Evolutionary conservation across 2,329 filamentous ascomycete species (phyloP).

Genomic region (Fusarium luffae): DNA sequence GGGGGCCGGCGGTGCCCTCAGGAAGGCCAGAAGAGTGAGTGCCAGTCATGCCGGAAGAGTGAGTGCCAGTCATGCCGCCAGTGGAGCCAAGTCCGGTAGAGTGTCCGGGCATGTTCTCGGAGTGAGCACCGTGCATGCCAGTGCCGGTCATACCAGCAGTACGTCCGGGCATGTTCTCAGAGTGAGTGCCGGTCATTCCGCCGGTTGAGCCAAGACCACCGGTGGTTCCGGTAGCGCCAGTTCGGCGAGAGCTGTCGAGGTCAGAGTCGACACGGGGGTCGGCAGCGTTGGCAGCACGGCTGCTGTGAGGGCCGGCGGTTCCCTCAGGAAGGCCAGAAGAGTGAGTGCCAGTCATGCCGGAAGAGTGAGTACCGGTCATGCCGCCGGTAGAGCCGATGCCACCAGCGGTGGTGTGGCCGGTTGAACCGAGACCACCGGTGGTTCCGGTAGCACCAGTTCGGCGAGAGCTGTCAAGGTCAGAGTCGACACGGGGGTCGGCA

Average conservation of each 20-base stretch:
- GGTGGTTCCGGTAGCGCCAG: not conserved
- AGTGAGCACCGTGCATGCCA: not conserved
- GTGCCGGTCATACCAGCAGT: not conserved
- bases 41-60: not conserved
- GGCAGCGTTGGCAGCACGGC: slow-evolving; percentile 59
- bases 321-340: slow-evolving; percentile 34
- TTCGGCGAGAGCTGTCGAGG: slow-evolving; percentile 51
- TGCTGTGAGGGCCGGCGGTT: slow-evolving; percentile 57
- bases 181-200: slow-evolving; percentile 35
- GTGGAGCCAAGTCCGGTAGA: not conserved
- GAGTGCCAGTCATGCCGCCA: not conserved
- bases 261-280: slow-evolving; percentile 67
- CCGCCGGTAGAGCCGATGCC: slow-evolving; percentile 53
- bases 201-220: not conserved
- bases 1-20: slow-evolving; percentile 54
- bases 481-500: slow-evolving; percentile 64
- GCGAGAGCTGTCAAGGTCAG: slow-evolving; percentile 56
- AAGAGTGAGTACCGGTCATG: slow-evolving; percentile 44
- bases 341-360: not conserved
- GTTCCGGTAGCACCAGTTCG: slow-evolving; percentile 49
- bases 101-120: slow-evolving; percentile 3
- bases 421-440: slow-evolving; percentile 48
- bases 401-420: slow-evolving; percentile 39
- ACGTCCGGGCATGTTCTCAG: not conserved
- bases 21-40: slow-evolving; percentile 19